Evolutionary conservation across 23 red algal genomes (phyloP), one percentile per base, ranked within the genome.

Genomic region (Gracilaria caudata): DNA sequence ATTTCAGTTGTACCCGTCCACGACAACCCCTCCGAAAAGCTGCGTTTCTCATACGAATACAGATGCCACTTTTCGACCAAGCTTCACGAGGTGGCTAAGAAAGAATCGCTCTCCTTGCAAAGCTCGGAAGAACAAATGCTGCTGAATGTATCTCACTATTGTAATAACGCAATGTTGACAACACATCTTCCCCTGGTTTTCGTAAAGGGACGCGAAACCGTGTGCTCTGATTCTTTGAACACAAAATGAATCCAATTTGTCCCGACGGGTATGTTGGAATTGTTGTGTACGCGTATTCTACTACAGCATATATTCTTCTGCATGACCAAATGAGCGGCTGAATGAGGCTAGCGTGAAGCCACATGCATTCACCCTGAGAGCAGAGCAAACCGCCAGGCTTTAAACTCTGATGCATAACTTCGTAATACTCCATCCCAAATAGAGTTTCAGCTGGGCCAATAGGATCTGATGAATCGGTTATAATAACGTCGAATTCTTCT

Each of bases 181-280:
- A 37, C 78, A 86, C 28, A 11, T 36, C 40, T 28, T 87, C 63
- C 34, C 21, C 34, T 12, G 96, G 96, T 64, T 84, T 46, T 44
- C 82, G 71, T 21, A 71, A 54, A 58, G 89, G 87, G 14, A 24
- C 33, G 33, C 33, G 11, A 29, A 87, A 64, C 37, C 33, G 56
- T 40, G 51, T 68, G 33, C 86, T 73, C 32, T 33, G 46, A 23
- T 63, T 36, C 72, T 92, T 94, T 25, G 78, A 71, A 73, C 91
- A 94, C 66, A 98, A 32, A 29, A 95, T 32, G 45, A 93, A 86
- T 7, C 89, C 90, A 46, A 98, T 95, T 79, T 98, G 96, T 36
- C 96, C 96, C 4, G 88, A 90, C n/a, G 96, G 96, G 80, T 98
- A 98, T 7, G 96, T 94, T 4, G 96, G 96, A 68, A 98, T 81